Base-by-base conservation (phyloP, 2,329 filamentous ascomycete genomes). In the Bipolaris gigantea region DNA sequence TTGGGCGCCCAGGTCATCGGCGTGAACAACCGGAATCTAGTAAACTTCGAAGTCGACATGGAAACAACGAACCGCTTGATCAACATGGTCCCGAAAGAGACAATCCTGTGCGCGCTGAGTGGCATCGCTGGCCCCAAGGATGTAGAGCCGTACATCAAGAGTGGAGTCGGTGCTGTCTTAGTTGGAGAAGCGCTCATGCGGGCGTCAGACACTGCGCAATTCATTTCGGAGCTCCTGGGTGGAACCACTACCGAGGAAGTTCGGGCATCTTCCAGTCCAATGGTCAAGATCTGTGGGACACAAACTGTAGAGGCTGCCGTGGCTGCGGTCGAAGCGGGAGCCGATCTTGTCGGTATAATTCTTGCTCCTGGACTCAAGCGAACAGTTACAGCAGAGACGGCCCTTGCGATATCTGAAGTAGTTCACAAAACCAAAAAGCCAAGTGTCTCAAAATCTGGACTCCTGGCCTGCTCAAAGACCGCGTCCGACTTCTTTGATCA, bases 131-230 rank as follows among this genome's bases (percentile, higher is more conserved):
- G 88, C 0, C 85, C 94, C 27, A 84, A 92, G 53, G 94, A 99
- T 73, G 93, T 99, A 5, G 80, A 90, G 57, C 87, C 90, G 57
- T 97, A 96, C 74, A 87, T 90, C 71, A 87, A 87, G 55, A 92
- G 95, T 65, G 92, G 93, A 18, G 91, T 99, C 44, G 90, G 92
- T 63, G 94, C 93, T 45, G 88, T 99, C 11, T 83, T 99, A 4
- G 93, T 99, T 7, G 94, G 94, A 15, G 94, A 99, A 75, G 90
- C 95, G 47, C 85, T 99, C 61, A 97, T 99, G 93, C 86, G 91
- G 56, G 92, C 94, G 2, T 82, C 88, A 10, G 85, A 97, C 68
- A 92, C 92, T 10, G 83, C 86, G 19, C 79, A 81, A 19, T 99
- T 99, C 76, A 95, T 97, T 69, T 82, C 85, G 32, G 83, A 92